These are phyloP conservation scores for Albatrellus sp. DNA, from an alignment of 1,284 basidiomycete genomes.

Conservation along the genomic window DNA sequence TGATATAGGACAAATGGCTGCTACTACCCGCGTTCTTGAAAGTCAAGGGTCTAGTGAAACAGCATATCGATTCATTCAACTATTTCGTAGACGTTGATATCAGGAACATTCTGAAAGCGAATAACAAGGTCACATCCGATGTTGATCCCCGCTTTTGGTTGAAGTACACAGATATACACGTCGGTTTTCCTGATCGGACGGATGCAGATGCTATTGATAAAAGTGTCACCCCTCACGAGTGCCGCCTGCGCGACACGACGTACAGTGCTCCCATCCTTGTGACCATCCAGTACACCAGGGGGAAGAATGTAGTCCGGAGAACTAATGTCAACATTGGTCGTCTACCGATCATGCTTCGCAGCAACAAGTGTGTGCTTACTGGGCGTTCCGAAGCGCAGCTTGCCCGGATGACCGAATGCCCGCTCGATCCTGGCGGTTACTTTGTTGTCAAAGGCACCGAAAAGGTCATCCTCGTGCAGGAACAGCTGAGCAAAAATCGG, in stretches of 20 bases:
- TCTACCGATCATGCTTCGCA: conserved; percentile 94
- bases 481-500: conserved; percentile 97
- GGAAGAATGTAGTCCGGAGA: conserved; percentile 77
- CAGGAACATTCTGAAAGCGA: conserved; percentile 92
- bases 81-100: conserved; percentile 98
- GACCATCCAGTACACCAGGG: conserved; percentile 92
- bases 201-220: conserved; percentile 76
- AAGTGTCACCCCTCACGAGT: conserved; percentile 93
- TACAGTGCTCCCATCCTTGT: conserved; percentile 93
- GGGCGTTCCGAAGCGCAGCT: conserved; percentile 72
- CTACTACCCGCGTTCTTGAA: conserved; percentile 89
- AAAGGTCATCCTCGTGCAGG: conserved; percentile 98
- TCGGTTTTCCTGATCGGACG: conserved; percentile 83
- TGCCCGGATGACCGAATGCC: conserved; percentile 92
- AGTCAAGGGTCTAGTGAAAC: conserved; percentile 97
- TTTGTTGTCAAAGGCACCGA: conserved; percentile 99
- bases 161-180: conserved; percentile 91
- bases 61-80: conserved; percentile 99
- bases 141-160: conserved; percentile 97
- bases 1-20: conserved; percentile 87
- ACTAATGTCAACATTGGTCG: conserved; percentile 86
- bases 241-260: conserved; percentile 90
- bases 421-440: conserved; percentile 96
- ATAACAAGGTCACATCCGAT: conserved; percentile 89
- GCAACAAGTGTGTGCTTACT: conserved; percentile 87